Conservation (phyloP, 1,139 yeast species). For the Geotrichum australiense region DNA sequence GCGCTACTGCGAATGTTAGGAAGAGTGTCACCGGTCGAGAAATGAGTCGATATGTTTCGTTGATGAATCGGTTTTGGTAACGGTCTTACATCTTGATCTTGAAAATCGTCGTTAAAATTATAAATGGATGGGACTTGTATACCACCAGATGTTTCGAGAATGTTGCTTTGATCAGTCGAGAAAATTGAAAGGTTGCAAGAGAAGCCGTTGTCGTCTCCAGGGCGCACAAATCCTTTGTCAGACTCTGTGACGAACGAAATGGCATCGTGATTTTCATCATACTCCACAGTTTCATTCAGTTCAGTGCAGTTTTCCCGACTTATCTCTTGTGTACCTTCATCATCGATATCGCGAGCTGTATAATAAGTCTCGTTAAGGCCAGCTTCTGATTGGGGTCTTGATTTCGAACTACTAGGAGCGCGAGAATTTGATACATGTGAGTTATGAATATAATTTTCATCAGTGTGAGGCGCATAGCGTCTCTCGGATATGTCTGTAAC, state of each 20-base stretch:
- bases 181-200: conserved; percentile 2
- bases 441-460: no score
- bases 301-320: background rate
- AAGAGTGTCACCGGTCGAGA: background rate
- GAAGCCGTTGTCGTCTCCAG: conserved; percentile 4
- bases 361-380: no score
- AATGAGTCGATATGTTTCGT: background rate
- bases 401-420: no score
- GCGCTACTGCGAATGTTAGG: background rate
- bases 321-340: background rate
- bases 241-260: no score
- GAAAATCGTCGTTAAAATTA: background rate
- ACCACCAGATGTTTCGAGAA: conserved; percentile 14
- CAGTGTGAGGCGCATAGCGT: no score
- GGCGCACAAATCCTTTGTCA: conserved; percentile 4
- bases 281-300: conserved; percentile 3
- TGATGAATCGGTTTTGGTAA: background rate
- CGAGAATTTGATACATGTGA: no score
- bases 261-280: no score
- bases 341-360: no score
- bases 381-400: no score
- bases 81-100: no score
- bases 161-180: conserved; percentile 9
- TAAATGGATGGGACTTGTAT: conserved; percentile 1
- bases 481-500: no score